Evolutionary conservation across 2,329 filamentous ascomycete genomes (phyloP), one percentile per base, ranked within the genome.

Genomic region (Colletotrichum musicola): DNA sequence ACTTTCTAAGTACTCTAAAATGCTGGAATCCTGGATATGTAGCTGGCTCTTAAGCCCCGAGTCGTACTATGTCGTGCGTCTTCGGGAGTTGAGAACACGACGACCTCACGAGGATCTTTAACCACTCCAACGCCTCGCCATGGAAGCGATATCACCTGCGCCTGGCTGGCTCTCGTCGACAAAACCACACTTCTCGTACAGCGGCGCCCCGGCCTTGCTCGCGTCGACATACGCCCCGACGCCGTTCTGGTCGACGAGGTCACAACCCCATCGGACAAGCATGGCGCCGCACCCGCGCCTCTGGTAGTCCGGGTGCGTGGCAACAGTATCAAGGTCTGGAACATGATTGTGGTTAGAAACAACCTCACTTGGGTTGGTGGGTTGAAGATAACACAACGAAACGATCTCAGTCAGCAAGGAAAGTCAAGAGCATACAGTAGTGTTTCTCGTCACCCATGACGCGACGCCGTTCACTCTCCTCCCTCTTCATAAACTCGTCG

Each of bases 271-370:
- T 55, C 63, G 51, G 7, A 76, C 64, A 1, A 75, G 70, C 72
- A 75, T 71, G 2, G 72, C 74, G 1, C 73, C 73, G 4, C 69
- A 70, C 13, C 74, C 74, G n/a, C 69, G 70, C 2, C 74, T 68
- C 44, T 74, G 74, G 13, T 75, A 75, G 1, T 75, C 73, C 0
- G 73, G 74, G 30, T 75, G 74, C 0, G 74, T 76, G 2, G 58
- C 74, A 2, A 76, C 35, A 0, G 74, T 75, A 44, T 76, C 74
- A 1, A 75, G 70, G 58, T 75, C 74, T 69, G 12, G 20, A 22
- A 22, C 20, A 22, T 22, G 20, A 22, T 22, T 22, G 20, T 22
- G 20, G 20, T 22, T 22, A 22, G 20, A 22, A 22, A 22, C 3
- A 22, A 22, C 20, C 20, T 22, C 20, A 22, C 20, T 22, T 22